Conservation (phyloP, 345 rosid genomes). For the Lepidium didymum region DNA sequence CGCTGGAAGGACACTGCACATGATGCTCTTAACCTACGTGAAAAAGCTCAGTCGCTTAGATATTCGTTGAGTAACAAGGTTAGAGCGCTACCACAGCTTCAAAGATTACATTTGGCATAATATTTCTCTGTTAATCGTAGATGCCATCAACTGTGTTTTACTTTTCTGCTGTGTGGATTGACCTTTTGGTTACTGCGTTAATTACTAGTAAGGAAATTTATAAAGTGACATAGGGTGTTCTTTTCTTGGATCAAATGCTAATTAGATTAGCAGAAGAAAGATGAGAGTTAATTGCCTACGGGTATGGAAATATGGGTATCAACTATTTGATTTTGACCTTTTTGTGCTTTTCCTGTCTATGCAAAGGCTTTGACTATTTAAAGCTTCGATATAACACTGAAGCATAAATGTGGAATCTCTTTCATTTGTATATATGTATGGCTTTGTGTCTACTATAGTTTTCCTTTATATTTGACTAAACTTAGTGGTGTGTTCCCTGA, state of each 20-base stretch:
- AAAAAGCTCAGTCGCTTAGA: slow-evolving; percentile 55
- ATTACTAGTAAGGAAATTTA: not conserved
- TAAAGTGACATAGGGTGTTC: not conserved
- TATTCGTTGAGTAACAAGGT: slow-evolving; percentile 66
- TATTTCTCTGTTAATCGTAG: slow-evolving; percentile 3
- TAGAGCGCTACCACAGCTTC: slow-evolving; percentile 17
- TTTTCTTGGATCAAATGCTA: not conserved
- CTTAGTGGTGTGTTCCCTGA: slow-evolving; percentile 1
- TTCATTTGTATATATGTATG: not conserved
- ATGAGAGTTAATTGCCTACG: not conserved
- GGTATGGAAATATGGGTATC: not conserved
- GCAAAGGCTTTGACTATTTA: not conserved
- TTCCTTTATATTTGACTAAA: not conserved
- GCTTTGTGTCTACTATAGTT: not conserved
- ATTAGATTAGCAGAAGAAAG: slow-evolving; percentile 1
- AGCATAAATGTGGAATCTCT: not conserved
- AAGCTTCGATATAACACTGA: not conserved
- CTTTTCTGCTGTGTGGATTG: not conserved
- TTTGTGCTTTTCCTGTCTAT: not conserved
- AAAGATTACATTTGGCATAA: not conserved
- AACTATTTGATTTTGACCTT: not conserved
- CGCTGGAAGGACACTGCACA: slow-evolving; percentile 85
- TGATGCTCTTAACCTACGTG: slow-evolving; percentile 64
- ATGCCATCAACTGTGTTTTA: not conserved
- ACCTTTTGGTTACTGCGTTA: not conserved